Evolutionary conservation across 805 yeast genomes (phyloP).

Genomic region (Jamesozyma jinghongensis): DNA sequence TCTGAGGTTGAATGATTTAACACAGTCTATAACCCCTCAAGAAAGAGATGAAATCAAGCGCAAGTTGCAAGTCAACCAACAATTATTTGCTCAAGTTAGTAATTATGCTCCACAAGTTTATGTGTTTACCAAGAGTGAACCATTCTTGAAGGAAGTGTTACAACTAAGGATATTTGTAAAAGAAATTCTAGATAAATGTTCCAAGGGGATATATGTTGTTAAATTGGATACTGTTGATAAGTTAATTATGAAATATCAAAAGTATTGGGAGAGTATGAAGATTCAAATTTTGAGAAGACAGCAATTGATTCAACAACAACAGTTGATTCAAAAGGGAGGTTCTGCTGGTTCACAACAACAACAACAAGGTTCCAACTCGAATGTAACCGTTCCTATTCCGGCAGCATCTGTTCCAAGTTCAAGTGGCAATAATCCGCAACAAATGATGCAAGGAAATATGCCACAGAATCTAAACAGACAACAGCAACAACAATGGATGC

Average conservation of each 20-base stretch:
- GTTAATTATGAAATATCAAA: slow-evolving; percentile 61
- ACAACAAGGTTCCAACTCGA: slow-evolving; percentile 2
- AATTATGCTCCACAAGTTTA: slow-evolving; percentile 71
- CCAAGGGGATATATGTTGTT: slow-evolving; percentile 57
- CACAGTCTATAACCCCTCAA: slow-evolving; percentile 48
- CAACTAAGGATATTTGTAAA: slow-evolving; percentile 73
- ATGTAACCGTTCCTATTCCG: slow-evolving; percentile 6
- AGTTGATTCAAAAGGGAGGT: slow-evolving; percentile 9
- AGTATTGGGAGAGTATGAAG: slow-evolving; percentile 65
- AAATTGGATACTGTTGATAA: slow-evolving; percentile 64
- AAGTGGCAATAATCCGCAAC: slow-evolving; percentile 9
- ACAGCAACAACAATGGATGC: slow-evolving; percentile 22
- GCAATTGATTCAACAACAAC: slow-evolving; percentile 33
- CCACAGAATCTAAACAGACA: slow-evolving; percentile 24
- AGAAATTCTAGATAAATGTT: slow-evolving; percentile 62
- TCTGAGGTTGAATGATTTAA: slow-evolving; percentile 56
- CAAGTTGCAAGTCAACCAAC: slow-evolving; percentile 38
- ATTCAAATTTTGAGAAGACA: slow-evolving; percentile 42
- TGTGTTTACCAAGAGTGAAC: slow-evolving; percentile 62
- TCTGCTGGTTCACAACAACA: slow-evolving; percentile 8
- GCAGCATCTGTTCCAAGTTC: slow-evolving; percentile 10
- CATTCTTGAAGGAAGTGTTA: slow-evolving; percentile 66
- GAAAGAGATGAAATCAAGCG: slow-evolving; percentile 56
- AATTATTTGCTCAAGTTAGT: slow-evolving; percentile 59
- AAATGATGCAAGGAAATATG: slow-evolving; percentile 8